phyloP scores from a whole-genome alignment of 1,284 basidiomycete species.

The Tremellales sp. region DNA sequence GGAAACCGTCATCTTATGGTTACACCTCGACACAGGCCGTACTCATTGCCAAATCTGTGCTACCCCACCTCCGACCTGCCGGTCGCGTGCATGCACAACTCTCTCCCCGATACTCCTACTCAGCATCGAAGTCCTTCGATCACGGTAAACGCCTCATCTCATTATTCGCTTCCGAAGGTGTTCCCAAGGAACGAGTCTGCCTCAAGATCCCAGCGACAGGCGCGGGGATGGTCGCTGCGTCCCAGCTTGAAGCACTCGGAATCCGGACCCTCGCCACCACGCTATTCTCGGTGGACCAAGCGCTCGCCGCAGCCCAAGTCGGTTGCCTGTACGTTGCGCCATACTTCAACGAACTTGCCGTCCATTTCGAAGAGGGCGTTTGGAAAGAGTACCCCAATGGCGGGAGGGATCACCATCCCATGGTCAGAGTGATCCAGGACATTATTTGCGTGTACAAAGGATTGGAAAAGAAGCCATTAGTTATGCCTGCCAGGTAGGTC shows the following conservation, averaged over 20 bases:
- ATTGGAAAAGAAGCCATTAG: constrained; percentile 4
- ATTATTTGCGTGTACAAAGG: constrained; percentile 11
- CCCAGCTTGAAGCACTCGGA: constrained; percentile 12
- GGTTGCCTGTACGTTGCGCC: constrained; percentile 31
- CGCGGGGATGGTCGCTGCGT: constrained; percentile 28
- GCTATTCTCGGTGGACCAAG: constrained; percentile 27
- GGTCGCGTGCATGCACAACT: constrained; percentile 18
- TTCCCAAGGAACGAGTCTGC: constrained; percentile 23
- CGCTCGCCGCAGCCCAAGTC: constrained; percentile 30
- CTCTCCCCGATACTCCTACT: constrained; percentile 16
- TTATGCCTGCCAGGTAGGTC: constrained; percentile 17
- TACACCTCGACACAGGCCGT: constrained; percentile 7
- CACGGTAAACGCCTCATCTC: constrained; percentile 13
- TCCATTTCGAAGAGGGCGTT: constrained; percentile 11
- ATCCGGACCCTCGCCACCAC: constrained; percentile 30
- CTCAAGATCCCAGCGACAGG: constrained; percentile 36
- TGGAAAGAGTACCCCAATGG: constrained; percentile 12
- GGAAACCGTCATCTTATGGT: background rate
- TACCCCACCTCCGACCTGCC: constrained; percentile 11
- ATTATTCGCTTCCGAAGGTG: constrained; percentile 13
- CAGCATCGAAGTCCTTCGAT: background rate
- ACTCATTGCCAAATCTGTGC: constrained; percentile 12
- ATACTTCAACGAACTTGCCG: constrained; percentile 27
- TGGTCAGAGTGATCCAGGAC: constrained; percentile 9
- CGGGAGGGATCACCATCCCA: constrained; percentile 14